Evolutionary conservation across 306 rosid genomes (phyloP), one percentile per base, ranked within the genome.

Genomic region (Quercus gilva): DNA sequence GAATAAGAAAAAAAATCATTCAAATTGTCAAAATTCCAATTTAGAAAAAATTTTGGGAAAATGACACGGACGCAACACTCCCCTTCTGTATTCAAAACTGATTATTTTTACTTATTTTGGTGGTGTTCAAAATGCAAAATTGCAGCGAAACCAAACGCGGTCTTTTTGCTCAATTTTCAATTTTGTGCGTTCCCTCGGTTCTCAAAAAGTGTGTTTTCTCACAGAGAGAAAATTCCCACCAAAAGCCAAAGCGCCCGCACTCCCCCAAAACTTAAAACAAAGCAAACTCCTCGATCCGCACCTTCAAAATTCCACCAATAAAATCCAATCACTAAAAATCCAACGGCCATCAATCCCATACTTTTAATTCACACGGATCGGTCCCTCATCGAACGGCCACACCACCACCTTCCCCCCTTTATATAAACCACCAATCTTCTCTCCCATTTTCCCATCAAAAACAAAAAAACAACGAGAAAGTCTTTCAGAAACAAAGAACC

Each of bases 271-370:
- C 53, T 45, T 45, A 8, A 9, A 9, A 37, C 10, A 37, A 37
- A 37, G 6, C 15, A 45, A 45, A 45, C 53, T 45, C 17, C 15
- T 21, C 45, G 1, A 85, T 82, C 82, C 76, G 25, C 69, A 21
- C 1, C 23, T 7, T 37, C 10, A 12, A 6, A 2, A 20, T 29
- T 74, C 74, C 28, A 18, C 89, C 87, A 88, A 88, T 88, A 33
- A 21, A 21, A 80, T 77, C 73, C 79, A 37, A 19, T 0, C 3
- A 14, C 13, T 59, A 0, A 10, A 31, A 58, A 88, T 88, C 91
- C 61, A 72, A 85, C 91, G 87, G 72, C 11, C 52, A 0, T 2
- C 10, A 49, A 25, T 6, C 26, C 19, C 23, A 17, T 11, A 0
- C 1, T 2, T 17, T 1, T 12, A 5, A 12, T 10, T 43, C 79